Evolutionary conservation across 75 land plant species (phyloP).

Genomic region (Cunninghamia lanceolata): DNA sequence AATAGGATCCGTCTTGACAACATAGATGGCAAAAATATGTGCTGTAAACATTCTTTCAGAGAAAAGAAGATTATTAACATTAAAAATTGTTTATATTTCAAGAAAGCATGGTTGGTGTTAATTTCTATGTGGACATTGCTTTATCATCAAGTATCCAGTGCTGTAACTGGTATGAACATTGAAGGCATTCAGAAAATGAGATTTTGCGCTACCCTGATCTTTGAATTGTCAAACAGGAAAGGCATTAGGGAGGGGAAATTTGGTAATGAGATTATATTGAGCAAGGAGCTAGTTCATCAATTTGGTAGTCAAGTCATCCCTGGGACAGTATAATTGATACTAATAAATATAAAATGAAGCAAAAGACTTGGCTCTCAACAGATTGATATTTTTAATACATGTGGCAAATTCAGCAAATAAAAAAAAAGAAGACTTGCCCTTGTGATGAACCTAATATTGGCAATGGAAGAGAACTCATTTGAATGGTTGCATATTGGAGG

Average conservation of each 20-base stretch:
- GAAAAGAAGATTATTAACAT: not conserved
- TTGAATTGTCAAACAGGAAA: not conserved
- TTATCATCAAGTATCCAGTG: not conserved
- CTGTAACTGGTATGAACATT: not conserved
- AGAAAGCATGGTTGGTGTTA: not conserved
- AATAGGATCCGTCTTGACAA: not conserved
- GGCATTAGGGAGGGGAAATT: not conserved
- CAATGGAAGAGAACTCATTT: not conserved
- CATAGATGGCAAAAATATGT: not conserved
- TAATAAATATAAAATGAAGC: not conserved
- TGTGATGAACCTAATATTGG: not conserved
- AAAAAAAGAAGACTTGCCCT: not conserved
- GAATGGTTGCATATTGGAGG: not conserved
- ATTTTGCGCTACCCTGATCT: not conserved
- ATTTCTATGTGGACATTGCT: not conserved
- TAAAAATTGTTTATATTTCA: not conserved
- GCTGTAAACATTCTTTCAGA: not conserved
- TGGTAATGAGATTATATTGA: not conserved
- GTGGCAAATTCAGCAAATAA: not conserved
- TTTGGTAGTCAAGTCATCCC: not conserved
- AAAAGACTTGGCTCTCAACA: not conserved
- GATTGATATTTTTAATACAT: not conserved
- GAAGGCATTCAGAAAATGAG: not conserved
- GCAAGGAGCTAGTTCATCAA: not conserved
- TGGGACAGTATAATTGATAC: not conserved